Evolutionary conservation across 345 rosid genomes (phyloP), one percentile per base, ranked within the genome.

Genomic region (Mallotus nudiflorus): DNA sequence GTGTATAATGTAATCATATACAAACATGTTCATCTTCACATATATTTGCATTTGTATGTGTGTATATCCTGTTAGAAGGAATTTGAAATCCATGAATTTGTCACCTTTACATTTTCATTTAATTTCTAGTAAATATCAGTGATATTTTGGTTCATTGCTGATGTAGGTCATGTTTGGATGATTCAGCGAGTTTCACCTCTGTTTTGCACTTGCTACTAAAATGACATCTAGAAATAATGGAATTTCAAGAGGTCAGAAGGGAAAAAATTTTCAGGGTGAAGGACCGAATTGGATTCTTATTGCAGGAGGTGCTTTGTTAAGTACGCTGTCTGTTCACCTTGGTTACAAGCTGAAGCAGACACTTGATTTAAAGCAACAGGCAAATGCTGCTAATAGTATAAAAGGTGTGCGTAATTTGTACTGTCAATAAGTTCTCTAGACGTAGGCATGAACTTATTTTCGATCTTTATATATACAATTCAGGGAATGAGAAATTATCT

Each of bases 251-350:
- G 77, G 77, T 81, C 94, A 85, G 68, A 85, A 75, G 77, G 73
- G 76, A 25, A 84, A 72, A 44, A 66, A 18, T 25, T 49, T 81
- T 49, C 88, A 82, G 66, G 85, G 78, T 33, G 89, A 82, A 72
- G 89, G 98, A n/a, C 87, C 96, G 19, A 90, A 86, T 66, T 95
- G 99, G 99, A 78, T 95, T 68, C 81, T 95, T 10, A 88, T 95
- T 67, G 98, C 96, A 2, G 99, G 98, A 2, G 96, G 98, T 35
- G 97, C 99, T 72, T 88, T 95, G 78, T 80, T 95, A 75, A 92
- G 97, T 82, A 92, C 99, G 4, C 74, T 95, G 77, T 87, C 99
- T 18, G 75, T 95, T 81, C 99, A 88, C 52, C 85, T 95, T 66
- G 99, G 96, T 70, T 92, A 72, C 88, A 92, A 88, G 85, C 79